Conservation (phyloP, 2,329 filamentous ascomycete species). For the Stemphylium lycopersici region DNA sequence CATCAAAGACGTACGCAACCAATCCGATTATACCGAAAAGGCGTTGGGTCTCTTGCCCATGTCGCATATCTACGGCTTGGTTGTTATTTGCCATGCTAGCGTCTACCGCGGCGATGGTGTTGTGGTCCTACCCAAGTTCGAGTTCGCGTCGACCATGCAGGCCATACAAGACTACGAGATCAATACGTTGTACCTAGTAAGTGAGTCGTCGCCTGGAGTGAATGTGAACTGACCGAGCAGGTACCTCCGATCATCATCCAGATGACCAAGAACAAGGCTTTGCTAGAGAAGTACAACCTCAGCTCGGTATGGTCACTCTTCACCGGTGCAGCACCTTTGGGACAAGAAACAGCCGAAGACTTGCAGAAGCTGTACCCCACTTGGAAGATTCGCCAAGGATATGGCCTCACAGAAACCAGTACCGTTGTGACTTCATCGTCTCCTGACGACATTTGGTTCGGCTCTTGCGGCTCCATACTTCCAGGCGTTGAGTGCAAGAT, state of each 20-base stretch:
- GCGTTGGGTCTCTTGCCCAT: constrained; percentile 75
- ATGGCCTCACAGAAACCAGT: constrained; percentile 78
- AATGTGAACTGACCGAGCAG: constrained; percentile 44
- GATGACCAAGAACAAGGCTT: constrained; percentile 68
- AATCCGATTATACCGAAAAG: constrained; percentile 57
- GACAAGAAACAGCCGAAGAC: constrained; percentile 72
- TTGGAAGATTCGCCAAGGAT: constrained; percentile 73
- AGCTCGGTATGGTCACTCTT: constrained; percentile 70
- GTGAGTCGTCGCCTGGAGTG: constrained; percentile 20
- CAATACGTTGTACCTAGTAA: constrained; percentile 68
- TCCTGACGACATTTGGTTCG: constrained; percentile 69
- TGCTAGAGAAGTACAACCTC: constrained; percentile 72
- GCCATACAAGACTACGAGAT: constrained; percentile 74
- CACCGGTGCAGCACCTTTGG: constrained; percentile 79
- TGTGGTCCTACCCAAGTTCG: constrained; percentile 77
- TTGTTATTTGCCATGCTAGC: constrained; percentile 70
- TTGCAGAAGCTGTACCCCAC: constrained; percentile 66
- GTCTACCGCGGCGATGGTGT: constrained; percentile 75
- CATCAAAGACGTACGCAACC: constrained; percentile 41
- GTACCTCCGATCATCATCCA: constrained; percentile 83
- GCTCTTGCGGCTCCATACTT: constrained; percentile 73
- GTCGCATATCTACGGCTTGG: constrained; percentile 81
- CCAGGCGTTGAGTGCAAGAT: constrained; percentile 70
- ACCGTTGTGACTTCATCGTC: constrained; percentile 70
- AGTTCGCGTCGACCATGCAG: constrained; percentile 67